Base-by-base conservation (phyloP, 169 alveolate genomes). In the Babesia divergens region DNA sequence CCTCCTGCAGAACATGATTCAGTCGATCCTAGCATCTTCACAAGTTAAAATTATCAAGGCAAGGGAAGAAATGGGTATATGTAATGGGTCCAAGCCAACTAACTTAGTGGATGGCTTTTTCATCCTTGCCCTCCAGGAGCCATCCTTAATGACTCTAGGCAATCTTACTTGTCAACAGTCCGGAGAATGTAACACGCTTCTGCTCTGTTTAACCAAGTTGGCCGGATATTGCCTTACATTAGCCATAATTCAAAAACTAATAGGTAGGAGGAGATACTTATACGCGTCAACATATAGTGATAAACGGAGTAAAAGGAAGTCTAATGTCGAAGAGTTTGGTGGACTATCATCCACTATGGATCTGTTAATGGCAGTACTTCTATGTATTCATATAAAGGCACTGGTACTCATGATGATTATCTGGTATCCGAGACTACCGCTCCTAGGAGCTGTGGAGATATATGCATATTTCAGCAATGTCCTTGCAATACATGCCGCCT, bases 321-420 rank as follows among this genome's bases (percentile, higher is more conserved):
- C 72, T 6, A 14, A 24, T 26, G 22, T 32, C 18, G 31, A 31
- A 18, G 47, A 47, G 20, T 24, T 62, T 24, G 28, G 47, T 28
- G 51, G n/a, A 0, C 6, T 29, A 4, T 46, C 72, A 3, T 58
- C 66, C 14, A 54, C 52, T 22, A 54, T 38, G 35, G 69, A 74
- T 62, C 42, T 74, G 8, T 9, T 64, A 28, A 43, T 60, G 22
- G 74, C 76, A 22, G 46, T 74, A 7, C 44, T 74, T 5, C 28
- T 74, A 24, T 51, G 84, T 32, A 58, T 74, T 31, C 84, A 74
- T 24, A 74, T 74, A 22, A 74, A 74, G 55, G 72, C 84, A 2
- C 58, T 74, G 55, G 84, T 74, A 32, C 66, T 74, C 6, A 74
- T 74, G 84, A 74, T 74, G 67, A 74, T 58, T 22, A 65, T 74